Conservation (phyloP, 2,329 filamentous ascomycete species). For the Fusarium incarnatum region DNA sequence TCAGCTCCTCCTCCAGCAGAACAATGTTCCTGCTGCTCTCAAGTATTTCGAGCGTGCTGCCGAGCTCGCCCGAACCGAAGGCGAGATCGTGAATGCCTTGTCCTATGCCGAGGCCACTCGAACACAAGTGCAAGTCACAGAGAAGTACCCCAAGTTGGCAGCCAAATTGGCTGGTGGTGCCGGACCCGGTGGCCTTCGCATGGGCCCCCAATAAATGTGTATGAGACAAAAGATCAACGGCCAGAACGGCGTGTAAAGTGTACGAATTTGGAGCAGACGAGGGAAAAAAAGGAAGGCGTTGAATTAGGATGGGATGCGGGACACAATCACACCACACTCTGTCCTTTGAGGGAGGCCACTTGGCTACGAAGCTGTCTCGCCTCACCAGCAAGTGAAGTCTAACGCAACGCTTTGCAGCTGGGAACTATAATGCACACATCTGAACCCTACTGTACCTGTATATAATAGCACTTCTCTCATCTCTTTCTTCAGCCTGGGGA, state of each 20-base stretch:
- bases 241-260: conserved; percentile 45
- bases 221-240: conserved; percentile 39
- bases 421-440: conserved; percentile 47
- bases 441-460: conserved; percentile 47
- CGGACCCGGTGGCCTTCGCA: conserved; percentile 53
- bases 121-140: conserved; percentile 92
- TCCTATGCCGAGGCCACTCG: conserved; percentile 97
- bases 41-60: conserved; percentile 98
- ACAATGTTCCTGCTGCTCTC: conserved; percentile 93
- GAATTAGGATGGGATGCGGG: conserved; percentile 33
- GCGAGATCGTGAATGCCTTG: conserved; percentile 94
- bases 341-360: conserved; percentile 31
- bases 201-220: conserved; percentile 50
- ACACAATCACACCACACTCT: conserved; percentile 25
- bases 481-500: conserved; percentile 21
- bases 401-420: conserved; percentile 45
- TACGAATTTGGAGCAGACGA: conserved; percentile 44
- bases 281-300: conserved; percentile 34
- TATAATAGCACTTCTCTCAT: conserved; percentile 48
- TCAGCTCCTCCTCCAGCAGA: conserved; percentile 95
- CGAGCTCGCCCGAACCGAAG: conserved; percentile 92
- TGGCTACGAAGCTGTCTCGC: conserved; percentile 35
- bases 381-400: conserved; percentile 42
- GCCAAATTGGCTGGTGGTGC: conserved; percentile 67
- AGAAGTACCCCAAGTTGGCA: conserved; percentile 85